Evolutionary conservation across 1,284 basidiomycete genomes (phyloP).

Genomic region (Cutaneotrichosporon mucoides): DNA sequence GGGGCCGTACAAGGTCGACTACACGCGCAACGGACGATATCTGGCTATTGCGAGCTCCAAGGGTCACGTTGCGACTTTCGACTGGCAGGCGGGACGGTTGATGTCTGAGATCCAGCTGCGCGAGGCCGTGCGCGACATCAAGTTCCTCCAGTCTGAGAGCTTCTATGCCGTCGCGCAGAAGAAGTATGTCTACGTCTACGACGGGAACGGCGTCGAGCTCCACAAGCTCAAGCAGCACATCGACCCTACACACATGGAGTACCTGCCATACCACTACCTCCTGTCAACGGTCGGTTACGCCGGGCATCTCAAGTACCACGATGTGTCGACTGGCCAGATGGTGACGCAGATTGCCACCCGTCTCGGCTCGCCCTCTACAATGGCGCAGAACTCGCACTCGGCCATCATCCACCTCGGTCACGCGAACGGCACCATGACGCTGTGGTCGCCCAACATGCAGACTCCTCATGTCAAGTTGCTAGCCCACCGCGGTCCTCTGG

Average conservation of each 20-base stretch:
- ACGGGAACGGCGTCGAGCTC: slow-evolving; percentile 87
- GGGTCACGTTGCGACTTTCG: slow-evolving; percentile 89
- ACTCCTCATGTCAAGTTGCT: slow-evolving; percentile 87
- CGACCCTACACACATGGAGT: slow-evolving; percentile 87
- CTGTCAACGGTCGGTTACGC: slow-evolving; percentile 78
- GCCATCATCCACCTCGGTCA: slow-evolving; percentile 93
- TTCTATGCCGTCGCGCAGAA: slow-evolving; percentile 95
- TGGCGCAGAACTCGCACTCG: slow-evolving; percentile 88
- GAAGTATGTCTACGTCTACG: slow-evolving; percentile 95
- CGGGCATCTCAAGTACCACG: slow-evolving; percentile 94
- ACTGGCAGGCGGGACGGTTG: slow-evolving; percentile 84
- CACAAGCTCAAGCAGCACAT: slow-evolving; percentile 69
- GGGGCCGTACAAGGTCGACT: slow-evolving; percentile 72
- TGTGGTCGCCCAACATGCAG: slow-evolving; percentile 94
- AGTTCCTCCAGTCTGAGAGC: slow-evolving; percentile 90
- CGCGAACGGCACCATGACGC: slow-evolving; percentile 72
- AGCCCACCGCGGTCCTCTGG: slow-evolving; percentile 84
- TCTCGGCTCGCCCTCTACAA: slow-evolving; percentile 76
- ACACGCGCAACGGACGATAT: slow-evolving; percentile 88
- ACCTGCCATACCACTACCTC: slow-evolving; percentile 93
- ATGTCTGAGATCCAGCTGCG: slow-evolving; percentile 80
- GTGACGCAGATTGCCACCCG: slow-evolving; percentile 87
- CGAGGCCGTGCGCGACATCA: slow-evolving; percentile 88
- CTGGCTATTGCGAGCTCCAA: slow-evolving; percentile 74
- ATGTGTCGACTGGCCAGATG: slow-evolving; percentile 87